Evolutionary conservation across 2,329 filamentous ascomycete species (phyloP), one percentile per base, ranked within the genome.

Genomic region (Massarina eburnea): DNA sequence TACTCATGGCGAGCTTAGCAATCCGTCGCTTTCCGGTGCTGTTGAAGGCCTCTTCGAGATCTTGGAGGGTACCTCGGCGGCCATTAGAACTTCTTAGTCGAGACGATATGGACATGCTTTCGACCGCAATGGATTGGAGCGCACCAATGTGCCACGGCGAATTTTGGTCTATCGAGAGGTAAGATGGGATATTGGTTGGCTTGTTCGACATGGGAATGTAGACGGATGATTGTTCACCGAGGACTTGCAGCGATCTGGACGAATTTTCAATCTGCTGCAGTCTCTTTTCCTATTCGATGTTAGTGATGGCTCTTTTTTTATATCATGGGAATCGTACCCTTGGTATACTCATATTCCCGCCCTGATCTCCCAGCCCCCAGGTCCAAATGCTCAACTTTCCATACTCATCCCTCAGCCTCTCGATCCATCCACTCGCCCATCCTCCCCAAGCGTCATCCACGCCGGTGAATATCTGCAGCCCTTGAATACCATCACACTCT

Each of bases 401-500:
- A 66, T 91, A 92, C 67, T 99, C 94, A 64, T 99, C 94, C 50
- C 89, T 77, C 46, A 99, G 71, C 22, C 84, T 79, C 66, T 97
- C 73, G 40, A 73, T 57, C 66, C 72, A 76, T 50, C 61, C 66
- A 41, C 70, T 67, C 36, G 73, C 54, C 68, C 78, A 71, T 48
- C 76, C 68, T 52, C 75, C 67, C 75, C 75, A 77, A 49, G 79
- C 69, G 75, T 80, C 58, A 72, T 83, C 71, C 48, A 79, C 62
- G 50, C 78, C 64, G 55, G 80, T 65, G 61, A 83, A 61, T 55
- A 76, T 63, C 58, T 97, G 92, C 15, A 99, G 76, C 0, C 87
- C 92, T 70, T 96, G 91, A 73, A 97, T 79, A 44, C 90, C 85
- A 68, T 99, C 94, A 54, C 91, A 94, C 71, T 97, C 94, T 72